Evolutionary conservation across 768 basidiomycete species (phyloP).

Genomic region (Amanita inopinata): DNA sequence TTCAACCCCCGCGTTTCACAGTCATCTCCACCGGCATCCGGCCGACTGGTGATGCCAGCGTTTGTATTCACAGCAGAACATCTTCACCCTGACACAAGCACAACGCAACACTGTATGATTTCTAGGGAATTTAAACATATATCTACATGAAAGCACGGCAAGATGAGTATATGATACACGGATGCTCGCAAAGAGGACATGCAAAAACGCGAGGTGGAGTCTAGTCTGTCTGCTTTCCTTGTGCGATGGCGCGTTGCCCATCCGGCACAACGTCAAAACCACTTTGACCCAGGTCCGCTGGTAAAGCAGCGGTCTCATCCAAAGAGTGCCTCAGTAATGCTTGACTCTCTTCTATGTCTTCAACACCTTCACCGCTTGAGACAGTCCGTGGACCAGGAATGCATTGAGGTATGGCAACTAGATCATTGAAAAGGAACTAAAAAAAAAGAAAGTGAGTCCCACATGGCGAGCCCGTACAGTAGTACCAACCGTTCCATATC

Average conservation of each 20-base stretch:
- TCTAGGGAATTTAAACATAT: too few species aligned
- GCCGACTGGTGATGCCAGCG: too few species aligned
- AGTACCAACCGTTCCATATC: conserved; percentile 73
- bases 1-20: too few species aligned
- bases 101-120: too few species aligned
- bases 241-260: conserved; percentile 26
- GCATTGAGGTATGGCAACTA: conserved; percentile 55
- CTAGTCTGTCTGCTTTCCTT: conserved; percentile 7
- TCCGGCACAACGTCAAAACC: conserved; percentile 78
- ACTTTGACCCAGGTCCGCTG: conserved; percentile 70
- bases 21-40: too few species aligned
- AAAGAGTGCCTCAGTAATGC: conserved; percentile 38
- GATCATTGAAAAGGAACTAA: conserved; percentile 85
- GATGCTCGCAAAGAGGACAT: background rate
- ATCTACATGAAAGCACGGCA: too few species aligned
- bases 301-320: conserved; percentile 78
- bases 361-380: conserved; percentile 21
- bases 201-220: background rate
- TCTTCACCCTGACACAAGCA: too few species aligned
- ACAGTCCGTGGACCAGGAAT: conserved; percentile 40
- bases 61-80: too few species aligned
- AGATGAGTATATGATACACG: conserved; percentile 2
- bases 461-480: conserved; percentile 9
- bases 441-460: conserved; percentile 11
- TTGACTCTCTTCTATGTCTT: conserved; percentile 51